Evolutionary conservation across 768 basidiomycete genomes (phyloP), one percentile per base, ranked within the genome.

Genomic region (Macrolepiota albuminosa): DNA sequence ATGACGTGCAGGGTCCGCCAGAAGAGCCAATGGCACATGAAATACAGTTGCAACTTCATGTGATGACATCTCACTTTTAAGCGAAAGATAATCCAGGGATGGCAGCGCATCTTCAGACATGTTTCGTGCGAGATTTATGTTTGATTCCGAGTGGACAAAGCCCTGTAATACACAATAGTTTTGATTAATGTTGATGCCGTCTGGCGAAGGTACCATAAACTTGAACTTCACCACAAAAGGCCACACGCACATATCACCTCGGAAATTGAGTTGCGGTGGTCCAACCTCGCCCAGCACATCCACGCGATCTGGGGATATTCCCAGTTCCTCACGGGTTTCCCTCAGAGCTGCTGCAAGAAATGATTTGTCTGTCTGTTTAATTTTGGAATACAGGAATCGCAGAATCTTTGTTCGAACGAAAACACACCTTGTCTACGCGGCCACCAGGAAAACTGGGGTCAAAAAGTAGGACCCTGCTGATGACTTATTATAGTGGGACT

Each of bases 321-420:
- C 88, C 49, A 91, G 70, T 69, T 93, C 91, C 68, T 93, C 91
- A 24, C 80, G 74, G 0, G 88, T 87, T 73, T 93, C 91, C 53
- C 91, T 76, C 42, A 92, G 69, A 10, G 89, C 90, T 6, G 84
- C 76, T 47, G 77, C 75, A 24, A 83, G 64, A 43, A 84, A 77
- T 0, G 84, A 83, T 87, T 84, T 61, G 73, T 78, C 86, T 83
- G 66, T 53, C 64, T 62, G 57, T 46, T 59, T 59, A 50, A 43
- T 37, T 46, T 45, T 34, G 24, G 58, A 57, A 4, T 54, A 48
- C 36, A 46, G 40, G 50, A 42, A 61, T 24, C 61, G 39, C 53
- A 21, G 47, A 8, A 53, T 46, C 14, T 33, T 40, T 29, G 45
- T 10, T 51, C 14, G 24, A 48, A 52, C 31, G 47, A 26, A 55